phyloP scores from a whole-genome alignment of 2,329 filamentous ascomycete genomes.

The Bipolaris gigantea region DNA sequence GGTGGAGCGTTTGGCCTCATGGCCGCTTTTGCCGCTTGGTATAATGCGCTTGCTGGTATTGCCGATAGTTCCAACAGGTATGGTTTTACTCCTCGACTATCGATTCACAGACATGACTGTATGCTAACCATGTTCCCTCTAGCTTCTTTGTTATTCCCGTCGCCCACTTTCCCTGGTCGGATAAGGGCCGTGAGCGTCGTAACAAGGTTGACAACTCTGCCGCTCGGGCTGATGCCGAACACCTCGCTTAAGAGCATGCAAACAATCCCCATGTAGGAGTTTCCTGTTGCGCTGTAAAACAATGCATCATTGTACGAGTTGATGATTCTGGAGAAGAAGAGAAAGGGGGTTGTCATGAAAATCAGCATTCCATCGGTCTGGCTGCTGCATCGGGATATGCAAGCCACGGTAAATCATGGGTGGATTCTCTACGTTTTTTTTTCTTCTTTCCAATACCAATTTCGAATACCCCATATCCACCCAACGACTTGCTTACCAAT shows the following conservation, averaged over 20 bases:
- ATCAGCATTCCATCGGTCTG: background rate
- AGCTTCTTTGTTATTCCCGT: constrained; percentile 95
- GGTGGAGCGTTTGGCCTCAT: constrained; percentile 58
- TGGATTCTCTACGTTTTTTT: constrained; percentile 1
- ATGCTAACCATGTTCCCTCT: constrained; percentile 11
- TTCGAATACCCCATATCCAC: constrained; percentile 8
- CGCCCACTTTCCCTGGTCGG: constrained; percentile 91
- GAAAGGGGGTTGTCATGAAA: background rate
- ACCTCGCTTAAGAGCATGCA: constrained; percentile 1
- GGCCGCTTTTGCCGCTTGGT: constrained; percentile 58
- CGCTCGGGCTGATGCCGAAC: constrained; percentile 14
- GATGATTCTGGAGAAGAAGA: background rate
- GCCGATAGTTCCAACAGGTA: constrained; percentile 57
- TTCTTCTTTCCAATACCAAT: background rate
- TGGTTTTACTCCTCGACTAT: constrained; percentile 9
- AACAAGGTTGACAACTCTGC: constrained; percentile 48
- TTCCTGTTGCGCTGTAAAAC: background rate
- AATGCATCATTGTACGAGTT: background rate
- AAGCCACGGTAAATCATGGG: background rate
- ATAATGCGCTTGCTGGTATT: constrained; percentile 58
- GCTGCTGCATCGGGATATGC: background rate
- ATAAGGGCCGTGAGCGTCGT: constrained; percentile 46
- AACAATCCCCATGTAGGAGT: background rate
- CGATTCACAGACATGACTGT: background rate
- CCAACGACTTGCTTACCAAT: too few relatives aligned